Conservation (phyloP, 805 yeast species). For the Teunomyces atbi region DNA sequence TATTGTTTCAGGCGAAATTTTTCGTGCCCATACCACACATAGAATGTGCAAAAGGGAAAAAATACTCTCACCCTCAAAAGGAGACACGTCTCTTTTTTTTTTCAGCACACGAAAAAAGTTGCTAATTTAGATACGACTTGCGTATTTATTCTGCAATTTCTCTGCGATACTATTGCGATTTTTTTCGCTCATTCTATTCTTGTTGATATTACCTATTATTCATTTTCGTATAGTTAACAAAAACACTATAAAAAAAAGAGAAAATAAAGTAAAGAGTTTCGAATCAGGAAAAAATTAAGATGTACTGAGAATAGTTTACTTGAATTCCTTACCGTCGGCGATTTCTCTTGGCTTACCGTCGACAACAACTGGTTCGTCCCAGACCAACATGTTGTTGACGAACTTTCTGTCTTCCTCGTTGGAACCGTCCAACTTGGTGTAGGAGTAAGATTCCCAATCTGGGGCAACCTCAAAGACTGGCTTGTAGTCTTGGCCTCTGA, state of each 20-base stretch:
- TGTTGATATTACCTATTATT: no score
- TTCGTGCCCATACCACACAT: background rate
- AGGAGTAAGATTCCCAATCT: slow-evolving; percentile 94
- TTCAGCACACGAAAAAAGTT: no score
- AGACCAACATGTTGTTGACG: slow-evolving; percentile 90
- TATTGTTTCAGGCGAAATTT: background rate
- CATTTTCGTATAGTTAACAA: no score
- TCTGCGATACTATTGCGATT: no score
- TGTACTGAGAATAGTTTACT: slow-evolving; percentile 44
- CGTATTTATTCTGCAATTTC: no score
- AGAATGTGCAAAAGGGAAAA: background rate
- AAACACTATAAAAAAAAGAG: background rate
- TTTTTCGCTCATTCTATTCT: no score
- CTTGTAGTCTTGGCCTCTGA: slow-evolving; percentile 87
- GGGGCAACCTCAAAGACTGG: slow-evolving; percentile 99
- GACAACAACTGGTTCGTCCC: slow-evolving; percentile 90
- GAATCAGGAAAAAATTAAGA: background rate
- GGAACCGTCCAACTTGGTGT: slow-evolving; percentile 78
- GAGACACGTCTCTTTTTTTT: background rate
- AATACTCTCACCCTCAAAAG: background rate
- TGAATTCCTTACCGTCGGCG: slow-evolving; percentile 97
- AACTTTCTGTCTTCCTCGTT: slow-evolving; percentile 75
- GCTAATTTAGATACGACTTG: no score
- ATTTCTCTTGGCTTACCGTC: slow-evolving; percentile 83
- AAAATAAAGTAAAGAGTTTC: background rate